Percentiles rank a stretch among this genome's conserved stretches.
Evolutionary conservation across 2,329 filamentous ascomycete genomes (phyloP).

Genomic region (Fusarium beomiforme): DNA sequence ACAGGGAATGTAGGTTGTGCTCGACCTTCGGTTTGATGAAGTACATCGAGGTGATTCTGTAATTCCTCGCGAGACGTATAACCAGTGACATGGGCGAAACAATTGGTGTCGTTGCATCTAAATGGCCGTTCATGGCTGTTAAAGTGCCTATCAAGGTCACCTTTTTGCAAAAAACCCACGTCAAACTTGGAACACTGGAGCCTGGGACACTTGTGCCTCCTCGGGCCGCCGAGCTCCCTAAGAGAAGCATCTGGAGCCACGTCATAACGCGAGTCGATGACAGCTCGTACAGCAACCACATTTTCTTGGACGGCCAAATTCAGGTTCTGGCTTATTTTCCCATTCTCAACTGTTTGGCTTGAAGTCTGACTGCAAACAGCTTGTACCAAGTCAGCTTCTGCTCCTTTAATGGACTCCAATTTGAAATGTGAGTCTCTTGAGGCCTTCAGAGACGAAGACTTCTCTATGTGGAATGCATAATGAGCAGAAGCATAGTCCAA

Average conservation of each 20-base stretch:
- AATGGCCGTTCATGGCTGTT: rapidly evolving
- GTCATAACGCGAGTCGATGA: rapidly evolving
- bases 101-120: rapidly evolving
- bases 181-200: background rate
- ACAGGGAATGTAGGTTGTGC: rapidly evolving
- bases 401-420: rapidly evolving
- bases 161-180: rapidly evolving
- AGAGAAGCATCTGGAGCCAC: rapidly evolving
- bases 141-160: rapidly evolving
- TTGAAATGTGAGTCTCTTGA: rapidly evolving
- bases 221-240: rapidly evolving
- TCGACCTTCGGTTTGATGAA: rapidly evolving
- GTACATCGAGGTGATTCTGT: rapidly evolving
- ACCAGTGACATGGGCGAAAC: background rate
- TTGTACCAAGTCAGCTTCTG: rapidly evolving
- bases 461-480: background rate
- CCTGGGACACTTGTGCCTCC: background rate
- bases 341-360: rapidly evolving
- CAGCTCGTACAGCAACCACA: rapidly evolving
- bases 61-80: rapidly evolving
- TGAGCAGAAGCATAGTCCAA: background rate
- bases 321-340: rapidly evolving
- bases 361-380: rapidly evolving
- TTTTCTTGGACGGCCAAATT: rapidly evolving
- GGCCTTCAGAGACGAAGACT: rapidly evolving